Evolutionary conservation across 2,329 filamentous ascomycete species (phyloP).

Genomic region (Ophiosphaerella korrae): DNA sequence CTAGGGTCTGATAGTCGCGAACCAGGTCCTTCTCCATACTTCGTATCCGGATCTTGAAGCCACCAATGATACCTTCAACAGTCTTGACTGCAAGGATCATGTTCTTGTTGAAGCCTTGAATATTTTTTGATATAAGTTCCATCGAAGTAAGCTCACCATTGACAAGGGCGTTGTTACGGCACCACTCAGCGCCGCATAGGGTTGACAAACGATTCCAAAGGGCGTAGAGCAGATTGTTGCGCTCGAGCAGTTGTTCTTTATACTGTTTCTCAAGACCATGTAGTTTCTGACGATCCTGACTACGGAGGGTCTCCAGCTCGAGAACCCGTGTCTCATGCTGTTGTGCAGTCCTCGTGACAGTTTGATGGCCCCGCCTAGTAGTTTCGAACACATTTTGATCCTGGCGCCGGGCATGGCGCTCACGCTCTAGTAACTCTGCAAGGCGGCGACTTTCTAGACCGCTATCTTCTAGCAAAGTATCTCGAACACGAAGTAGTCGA

Average conservation of each 20-base stretch:
- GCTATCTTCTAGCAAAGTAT: conserved; percentile 84
- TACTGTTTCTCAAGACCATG: conserved; percentile 76
- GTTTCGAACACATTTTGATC: conserved; percentile 89
- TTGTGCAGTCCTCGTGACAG: conserved; percentile 82
- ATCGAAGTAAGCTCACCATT: conserved; percentile 85
- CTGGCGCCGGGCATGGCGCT: conserved; percentile 80
- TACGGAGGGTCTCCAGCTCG: conserved; percentile 82
- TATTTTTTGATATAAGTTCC: conserved; percentile 82
- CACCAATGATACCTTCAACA: conserved; percentile 77
- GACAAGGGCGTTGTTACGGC: conserved; percentile 84
- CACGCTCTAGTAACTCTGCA: conserved; percentile 87
- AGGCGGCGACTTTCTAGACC: conserved; percentile 85
- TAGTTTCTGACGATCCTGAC: conserved; percentile 77
- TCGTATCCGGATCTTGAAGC: conserved; percentile 80
- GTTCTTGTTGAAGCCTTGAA: conserved; percentile 89
- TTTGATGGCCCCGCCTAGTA: conserved; percentile 83
- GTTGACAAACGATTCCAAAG: conserved; percentile 87
- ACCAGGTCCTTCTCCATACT: conserved; percentile 87
- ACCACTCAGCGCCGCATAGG: conserved; percentile 90
- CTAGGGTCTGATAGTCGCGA: conserved; percentile 86
- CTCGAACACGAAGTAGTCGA: conserved; percentile 84
- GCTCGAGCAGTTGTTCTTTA: conserved; percentile 85
- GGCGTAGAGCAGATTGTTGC: conserved; percentile 84
- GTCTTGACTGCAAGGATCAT: conserved; percentile 84
- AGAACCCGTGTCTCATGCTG: conserved; percentile 83